A percentile compares a stretch with the other conserved stretches of the same genome.
phyloP scores from a whole-genome alignment of 2,329 filamentous ascomycete genomes.

The Xylariaceae sp. region DNA sequence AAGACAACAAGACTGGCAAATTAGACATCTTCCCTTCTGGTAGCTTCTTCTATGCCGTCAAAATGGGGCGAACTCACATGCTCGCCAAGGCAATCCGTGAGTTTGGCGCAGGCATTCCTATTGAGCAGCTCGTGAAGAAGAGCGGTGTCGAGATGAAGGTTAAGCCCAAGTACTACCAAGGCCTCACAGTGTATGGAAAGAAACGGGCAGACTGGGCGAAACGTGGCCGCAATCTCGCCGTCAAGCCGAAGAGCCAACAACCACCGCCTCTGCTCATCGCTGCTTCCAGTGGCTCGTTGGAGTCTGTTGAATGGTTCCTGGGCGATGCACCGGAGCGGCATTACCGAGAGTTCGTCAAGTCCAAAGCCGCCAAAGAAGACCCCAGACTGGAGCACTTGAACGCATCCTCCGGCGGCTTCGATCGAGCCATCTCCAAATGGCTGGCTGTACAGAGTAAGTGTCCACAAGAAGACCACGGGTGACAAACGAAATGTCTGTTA shows the following conservation, averaged over 20 bases:
- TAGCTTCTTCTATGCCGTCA: conserved; percentile 41
- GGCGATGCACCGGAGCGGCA: conserved; percentile 62
- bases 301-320: conserved; percentile 70
- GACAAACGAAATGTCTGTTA: too few species aligned
- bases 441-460: conserved; percentile 54
- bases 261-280: conserved; percentile 58
- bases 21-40: conserved; percentile 36
- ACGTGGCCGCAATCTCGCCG: conserved; percentile 46
- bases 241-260: conserved; percentile 36
- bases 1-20: conserved; percentile 30
- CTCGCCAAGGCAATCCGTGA: conserved; percentile 60
- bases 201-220: conserved; percentile 65
- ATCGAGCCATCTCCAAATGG: conserved; percentile 58
- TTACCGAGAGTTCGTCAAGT: conserved; percentile 62
- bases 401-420: conserved; percentile 56
- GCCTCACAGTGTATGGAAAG: conserved; percentile 56
- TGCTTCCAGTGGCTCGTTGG: conserved; percentile 52
- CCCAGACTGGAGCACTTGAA: conserved; percentile 56
- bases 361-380: conserved; percentile 56
- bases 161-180: conserved; percentile 70
- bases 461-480: too few species aligned
- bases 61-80: conserved; percentile 47
- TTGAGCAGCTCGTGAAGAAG: conserved; percentile 60
- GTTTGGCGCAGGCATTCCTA: conserved; percentile 63
- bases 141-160: conserved; percentile 57